Evolutionary conservation across 2,329 filamentous ascomycete species (phyloP).

Genomic region (Tolypocladium tundrense): DNA sequence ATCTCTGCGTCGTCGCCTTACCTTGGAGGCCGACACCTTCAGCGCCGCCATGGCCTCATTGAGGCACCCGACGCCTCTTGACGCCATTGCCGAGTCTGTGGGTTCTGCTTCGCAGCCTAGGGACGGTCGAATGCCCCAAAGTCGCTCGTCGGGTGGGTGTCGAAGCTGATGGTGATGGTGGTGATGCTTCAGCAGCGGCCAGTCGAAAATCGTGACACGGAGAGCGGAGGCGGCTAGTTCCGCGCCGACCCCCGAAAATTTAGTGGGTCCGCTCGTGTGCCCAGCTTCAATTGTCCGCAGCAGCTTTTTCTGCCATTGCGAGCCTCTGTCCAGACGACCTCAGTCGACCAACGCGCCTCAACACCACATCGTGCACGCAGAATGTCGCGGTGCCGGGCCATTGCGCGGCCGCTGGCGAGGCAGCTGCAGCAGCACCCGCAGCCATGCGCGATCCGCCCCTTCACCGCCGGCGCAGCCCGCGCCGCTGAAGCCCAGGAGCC

Average conservation of each 20-base stretch:
- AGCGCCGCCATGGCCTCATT: slow-evolving; percentile 42
- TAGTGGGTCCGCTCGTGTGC: slow-evolving; percentile 13
- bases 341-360: background rate
- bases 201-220: slow-evolving; percentile 15
- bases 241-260: slow-evolving; percentile 15
- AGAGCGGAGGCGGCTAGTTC: slow-evolving; percentile 17
- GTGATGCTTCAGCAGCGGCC: background rate
- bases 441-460: slow-evolving; percentile 26
- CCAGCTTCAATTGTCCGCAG: background rate
- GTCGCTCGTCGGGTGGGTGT: background rate
- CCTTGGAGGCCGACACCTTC: slow-evolving; percentile 32
- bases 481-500: slow-evolving; percentile 16
- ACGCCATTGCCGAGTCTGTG: slow-evolving; percentile 3
- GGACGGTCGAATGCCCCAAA: background rate
- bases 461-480: slow-evolving; percentile 22
- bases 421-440: slow-evolving; percentile 31
- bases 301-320: slow-evolving; percentile 4
- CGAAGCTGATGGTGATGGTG: background rate
- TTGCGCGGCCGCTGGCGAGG: slow-evolving; percentile 44
- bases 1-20: slow-evolving; percentile 5
- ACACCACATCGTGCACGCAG: slow-evolving; percentile 4
- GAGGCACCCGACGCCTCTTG: slow-evolving; percentile 35
- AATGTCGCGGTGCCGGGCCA: slow-evolving; percentile 53
- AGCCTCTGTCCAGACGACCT: background rate
- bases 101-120: background rate